A percentile compares a stretch with the other conserved stretches of the same genome.
These are phyloP conservation scores for Aspergillaceae sp. DNA, from an alignment of 2,329 filamentous ascomycete genomes.

Conservation along the genomic window DNA sequence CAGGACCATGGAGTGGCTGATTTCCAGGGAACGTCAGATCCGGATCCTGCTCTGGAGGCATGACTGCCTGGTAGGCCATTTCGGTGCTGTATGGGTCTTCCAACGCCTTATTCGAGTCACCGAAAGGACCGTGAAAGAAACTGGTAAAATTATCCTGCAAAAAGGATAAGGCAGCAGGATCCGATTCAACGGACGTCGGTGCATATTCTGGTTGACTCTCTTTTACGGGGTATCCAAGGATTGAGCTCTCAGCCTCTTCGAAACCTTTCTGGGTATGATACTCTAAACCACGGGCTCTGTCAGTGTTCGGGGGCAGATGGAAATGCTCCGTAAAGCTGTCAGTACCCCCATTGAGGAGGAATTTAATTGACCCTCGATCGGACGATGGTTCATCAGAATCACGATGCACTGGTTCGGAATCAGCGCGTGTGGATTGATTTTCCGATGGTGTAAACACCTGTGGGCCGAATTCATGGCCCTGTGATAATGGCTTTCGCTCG, in stretches of 20 bases:
- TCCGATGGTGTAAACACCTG: neutral
- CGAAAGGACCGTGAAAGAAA: conserved; percentile 31
- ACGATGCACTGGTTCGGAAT: neutral
- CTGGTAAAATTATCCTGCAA: conserved; percentile 31
- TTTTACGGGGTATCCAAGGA: conserved; percentile 12
- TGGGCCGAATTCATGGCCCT: neutral
- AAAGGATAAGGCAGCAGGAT: conserved; percentile 19
- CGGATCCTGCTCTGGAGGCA: conserved; percentile 13
- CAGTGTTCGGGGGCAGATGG: conserved; percentile 33
- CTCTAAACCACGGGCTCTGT: conserved; percentile 29
- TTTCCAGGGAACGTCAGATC: conserved; percentile 12
- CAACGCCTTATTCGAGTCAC: conserved; percentile 16
- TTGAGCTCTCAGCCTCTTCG: conserved; percentile 14
- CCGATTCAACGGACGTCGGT: conserved; percentile 15
- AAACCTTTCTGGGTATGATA: conserved; percentile 26
- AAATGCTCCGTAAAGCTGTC: conserved; percentile 41
- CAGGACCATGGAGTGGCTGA: conserved; percentile 24
- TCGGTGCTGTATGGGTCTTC: conserved; percentile 14
- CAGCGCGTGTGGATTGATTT: neutral
- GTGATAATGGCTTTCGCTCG: conserved; percentile 14
- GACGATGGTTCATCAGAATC: conserved; percentile 25
- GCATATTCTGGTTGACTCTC: conserved; percentile 9
- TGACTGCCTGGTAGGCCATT: conserved; percentile 10
- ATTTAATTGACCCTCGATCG: conserved; percentile 40
- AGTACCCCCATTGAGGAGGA: conserved; percentile 38